phyloP scores from a whole-genome alignment of 208 protist genomes.

The Leishmania gerbilli region DNA sequence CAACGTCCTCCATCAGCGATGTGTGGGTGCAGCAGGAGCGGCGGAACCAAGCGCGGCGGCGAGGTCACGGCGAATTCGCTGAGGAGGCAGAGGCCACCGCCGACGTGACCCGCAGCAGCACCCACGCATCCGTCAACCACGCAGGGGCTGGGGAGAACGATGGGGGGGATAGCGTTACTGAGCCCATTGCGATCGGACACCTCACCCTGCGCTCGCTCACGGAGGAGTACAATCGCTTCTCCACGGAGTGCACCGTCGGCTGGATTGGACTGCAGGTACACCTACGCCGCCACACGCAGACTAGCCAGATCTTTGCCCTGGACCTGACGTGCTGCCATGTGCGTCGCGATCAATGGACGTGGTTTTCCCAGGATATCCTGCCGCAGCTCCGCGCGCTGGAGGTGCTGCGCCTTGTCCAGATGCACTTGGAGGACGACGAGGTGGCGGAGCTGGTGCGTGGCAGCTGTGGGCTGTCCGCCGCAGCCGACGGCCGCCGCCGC shows the following conservation, averaged over 20 bases:
- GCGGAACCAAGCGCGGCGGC: not conserved
- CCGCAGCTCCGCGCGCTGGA: conserved; percentile 53
- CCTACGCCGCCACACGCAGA: conserved; percentile 44
- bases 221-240: conserved; percentile 27
- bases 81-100: not conserved
- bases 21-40: not conserved
- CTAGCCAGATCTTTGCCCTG: conserved; percentile 37
- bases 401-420: conserved; percentile 48
- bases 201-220: conserved; percentile 30
- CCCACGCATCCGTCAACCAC: not conserved
- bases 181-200: not conserved
- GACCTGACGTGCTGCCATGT: conserved; percentile 59
- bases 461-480: conserved; percentile 18
- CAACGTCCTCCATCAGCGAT: not conserved
- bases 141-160: not conserved
- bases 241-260: conserved; percentile 26
- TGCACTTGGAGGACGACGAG: conserved; percentile 58
- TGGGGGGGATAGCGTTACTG: not conserved
- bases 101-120: not conserved
- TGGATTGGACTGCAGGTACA: conserved; percentile 47
- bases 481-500: conserved; percentile 6
- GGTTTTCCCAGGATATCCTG: conserved; percentile 60
- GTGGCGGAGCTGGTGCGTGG: conserved; percentile 51
- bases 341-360: conserved; percentile 59
- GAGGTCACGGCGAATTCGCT: not conserved